Conservation (phyloP, 306 rosid species). For the Vigna trinervia region DNA sequence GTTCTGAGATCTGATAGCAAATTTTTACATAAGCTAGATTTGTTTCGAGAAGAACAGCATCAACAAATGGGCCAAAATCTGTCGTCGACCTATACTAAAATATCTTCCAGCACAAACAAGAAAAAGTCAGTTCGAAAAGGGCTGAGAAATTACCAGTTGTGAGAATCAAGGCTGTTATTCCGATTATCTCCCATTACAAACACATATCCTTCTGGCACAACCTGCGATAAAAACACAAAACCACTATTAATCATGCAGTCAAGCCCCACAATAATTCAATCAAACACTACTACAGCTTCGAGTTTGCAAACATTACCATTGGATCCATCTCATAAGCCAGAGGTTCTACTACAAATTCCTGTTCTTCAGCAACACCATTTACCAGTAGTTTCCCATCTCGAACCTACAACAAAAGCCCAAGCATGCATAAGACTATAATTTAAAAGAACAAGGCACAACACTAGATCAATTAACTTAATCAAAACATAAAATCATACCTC, state of each 20-base stretch:
- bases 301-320: constrained; percentile 54
- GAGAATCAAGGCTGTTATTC: constrained; percentile 92
- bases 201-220: constrained; percentile 90
- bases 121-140: constrained; percentile 40
- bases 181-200: constrained; percentile 98
- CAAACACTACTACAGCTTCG: constrained; percentile 5
- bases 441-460: constrained; percentile 22
- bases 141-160: constrained; percentile 75
- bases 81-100: constrained; percentile 37
- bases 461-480: constrained; percentile 1
- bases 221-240: constrained; percentile 55
- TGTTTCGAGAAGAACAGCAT: constrained; percentile 42
- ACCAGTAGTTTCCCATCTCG: constrained; percentile 77
- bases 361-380: constrained; percentile 75
- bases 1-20: constrained; percentile 19
- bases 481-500: constrained; percentile 56
- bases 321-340: constrained; percentile 78
- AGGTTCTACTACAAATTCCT: constrained; percentile 80
- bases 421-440: not conserved
- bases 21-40: constrained; percentile 48
- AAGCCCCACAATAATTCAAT: constrained; percentile 14
- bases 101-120: constrained; percentile 31
- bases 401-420: constrained; percentile 55
- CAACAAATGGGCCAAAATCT: constrained; percentile 37
- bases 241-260: constrained; percentile 9